Conservation (phyloP, 176 grass and related monocot species). For the Hordeum marinum region DNA sequence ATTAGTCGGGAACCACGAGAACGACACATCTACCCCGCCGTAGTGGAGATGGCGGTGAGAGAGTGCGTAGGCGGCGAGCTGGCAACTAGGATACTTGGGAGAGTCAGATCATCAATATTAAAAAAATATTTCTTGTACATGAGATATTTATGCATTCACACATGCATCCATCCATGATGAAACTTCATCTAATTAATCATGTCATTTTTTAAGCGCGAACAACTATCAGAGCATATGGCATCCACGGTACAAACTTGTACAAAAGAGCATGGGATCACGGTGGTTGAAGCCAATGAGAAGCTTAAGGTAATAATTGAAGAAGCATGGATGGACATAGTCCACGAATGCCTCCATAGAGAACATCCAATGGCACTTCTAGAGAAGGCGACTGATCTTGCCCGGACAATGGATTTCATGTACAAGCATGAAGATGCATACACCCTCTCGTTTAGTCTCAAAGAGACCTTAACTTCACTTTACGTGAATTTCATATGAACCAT, state of each 20-base stretch:
- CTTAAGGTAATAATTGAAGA: background rate
- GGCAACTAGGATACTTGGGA: too few species aligned
- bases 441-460: background rate
- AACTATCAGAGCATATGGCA: background rate
- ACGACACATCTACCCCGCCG: too few species aligned
- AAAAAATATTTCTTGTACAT: too few species aligned
- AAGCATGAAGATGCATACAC: constrained; percentile 16
- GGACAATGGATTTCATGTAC: constrained; percentile 5
- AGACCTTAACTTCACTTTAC: background rate
- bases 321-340: background rate
- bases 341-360: background rate
- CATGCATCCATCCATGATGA: too few species aligned
- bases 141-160: too few species aligned
- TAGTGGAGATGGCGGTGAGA: too few species aligned
- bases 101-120: too few species aligned
- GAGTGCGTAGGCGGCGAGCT: too few species aligned
- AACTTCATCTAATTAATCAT: too few species aligned
- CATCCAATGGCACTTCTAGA: background rate
- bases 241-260: background rate
- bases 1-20: too few species aligned
- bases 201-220: background rate
- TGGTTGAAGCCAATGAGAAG: background rate
- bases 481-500: background rate
- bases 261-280: background rate
- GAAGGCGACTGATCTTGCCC: background rate